Evolutionary conservation across 2,329 filamentous ascomycete species (phyloP), one percentile per base, ranked within the genome.

Genomic region (Metarhizium brunneum): DNA sequence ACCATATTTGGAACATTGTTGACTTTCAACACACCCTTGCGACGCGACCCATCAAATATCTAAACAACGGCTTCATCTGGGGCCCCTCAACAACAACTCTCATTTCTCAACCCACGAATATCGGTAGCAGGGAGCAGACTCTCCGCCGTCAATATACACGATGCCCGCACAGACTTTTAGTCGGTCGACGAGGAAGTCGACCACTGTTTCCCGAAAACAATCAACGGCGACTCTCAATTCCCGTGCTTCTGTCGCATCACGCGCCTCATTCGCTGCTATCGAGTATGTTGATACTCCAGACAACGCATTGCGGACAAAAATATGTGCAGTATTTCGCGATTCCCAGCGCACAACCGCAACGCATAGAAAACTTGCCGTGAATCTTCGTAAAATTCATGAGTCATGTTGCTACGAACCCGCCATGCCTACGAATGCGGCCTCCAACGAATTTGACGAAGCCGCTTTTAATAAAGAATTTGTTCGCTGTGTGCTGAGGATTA

Each of bases 311-410:
- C 87, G 92, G 64, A 80, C 79, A 40, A 87, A 88, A 66, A 79
- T 96, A 53, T 87, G 85, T 67, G 73, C 79, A 54, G 79, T 90
- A 51, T 92, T 92, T 66, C 80, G 81, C 61, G 88, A 92, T 69
- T 91, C 92, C 38, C 94, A 99, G 70, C 86, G 87, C 63, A 95
- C 89, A 1, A 95, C 88, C 0, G 90, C 92, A 1, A 89, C 89
- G 2, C 94, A 99, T 69, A 80, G 92, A 58, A 97, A 97, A 68
- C 80, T 96, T 0, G 87, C 88, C 4, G 88, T 96, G 58, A 91
- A 85, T 52, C 75, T 99, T 58, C 85, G 92, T 60, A 96, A 96
- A 71, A 81, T 96, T 47, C 92, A 97, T 65, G 92, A 96, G 68
- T 79, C 86, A 42, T 96, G 90, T 73, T 85, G 82, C 66, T 86